These are phyloP conservation scores for Hirsutella thompsonii DNA, from an alignment of 2,329 filamentous ascomycete species.

Conservation along the genomic window DNA sequence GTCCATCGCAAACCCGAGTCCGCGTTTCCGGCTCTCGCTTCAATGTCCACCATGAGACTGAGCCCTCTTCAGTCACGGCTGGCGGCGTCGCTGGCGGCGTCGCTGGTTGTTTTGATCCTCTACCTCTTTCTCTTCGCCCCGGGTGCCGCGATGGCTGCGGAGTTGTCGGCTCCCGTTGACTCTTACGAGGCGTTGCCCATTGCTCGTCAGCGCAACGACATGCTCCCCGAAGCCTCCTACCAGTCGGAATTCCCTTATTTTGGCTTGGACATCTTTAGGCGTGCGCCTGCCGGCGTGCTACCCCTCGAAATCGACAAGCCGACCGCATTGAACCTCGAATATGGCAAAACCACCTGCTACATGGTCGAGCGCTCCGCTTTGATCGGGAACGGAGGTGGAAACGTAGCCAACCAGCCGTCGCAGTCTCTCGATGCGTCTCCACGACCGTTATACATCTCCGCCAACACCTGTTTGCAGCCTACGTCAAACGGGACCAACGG, in stretches of 20 bases:
- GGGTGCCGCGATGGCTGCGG: conserved; percentile 35
- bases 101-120: conserved; percentile 44
- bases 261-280: conserved; percentile 49
- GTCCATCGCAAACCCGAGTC: neutral
- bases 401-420: conserved; percentile 1
- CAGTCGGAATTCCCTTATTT: conserved; percentile 49
- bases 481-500: conserved; percentile 20
- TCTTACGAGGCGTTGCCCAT: neutral
- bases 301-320: conserved; percentile 53
- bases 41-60: conserved; percentile 35
- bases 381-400: conserved; percentile 7
- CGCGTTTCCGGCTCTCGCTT: neutral
- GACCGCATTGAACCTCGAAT: conserved; percentile 41
- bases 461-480: conserved; percentile 73
- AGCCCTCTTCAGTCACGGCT: conserved; percentile 61
- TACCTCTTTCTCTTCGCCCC: conserved; percentile 44
- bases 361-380: conserved; percentile 16
- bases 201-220: conserved; percentile 4
- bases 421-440: neutral
- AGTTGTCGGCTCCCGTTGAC: neutral
- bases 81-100: conserved; percentile 50
- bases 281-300: conserved; percentile 37
- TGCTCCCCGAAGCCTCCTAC: conserved; percentile 27
- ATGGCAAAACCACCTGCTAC: conserved; percentile 44
- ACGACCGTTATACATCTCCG: conserved; percentile 60